Conservation (phyloP, 2,329 filamentous ascomycete genomes). For the Fusarium mexicanum region DNA sequence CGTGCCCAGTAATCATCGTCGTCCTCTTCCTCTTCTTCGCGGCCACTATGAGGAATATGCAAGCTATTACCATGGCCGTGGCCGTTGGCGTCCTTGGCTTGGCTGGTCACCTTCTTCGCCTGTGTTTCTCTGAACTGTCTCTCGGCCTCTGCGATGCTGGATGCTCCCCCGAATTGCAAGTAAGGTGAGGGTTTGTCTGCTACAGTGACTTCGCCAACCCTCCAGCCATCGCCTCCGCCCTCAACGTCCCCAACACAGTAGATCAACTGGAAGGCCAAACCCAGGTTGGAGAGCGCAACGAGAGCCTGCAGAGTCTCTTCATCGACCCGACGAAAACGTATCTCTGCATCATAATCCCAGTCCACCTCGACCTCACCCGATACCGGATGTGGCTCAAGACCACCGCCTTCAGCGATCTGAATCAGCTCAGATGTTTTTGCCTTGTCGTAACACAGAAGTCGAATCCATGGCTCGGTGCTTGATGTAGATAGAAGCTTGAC, state of each 20-base stretch:
- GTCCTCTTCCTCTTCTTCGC: constrained; percentile 68
- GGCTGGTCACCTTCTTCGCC: constrained; percentile 33
- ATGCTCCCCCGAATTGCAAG: constrained; percentile 59
- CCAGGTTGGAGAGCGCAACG: constrained; percentile 68
- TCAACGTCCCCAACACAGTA: constrained; percentile 75
- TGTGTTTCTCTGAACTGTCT: constrained; percentile 57
- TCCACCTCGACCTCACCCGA: constrained; percentile 83
- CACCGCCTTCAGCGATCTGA: constrained; percentile 68
- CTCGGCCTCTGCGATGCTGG: constrained; percentile 69
- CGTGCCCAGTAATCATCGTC: constrained; percentile 84
- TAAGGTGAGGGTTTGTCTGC: constrained; percentile 68
- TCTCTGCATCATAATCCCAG: constrained; percentile 70
- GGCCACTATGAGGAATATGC: constrained; percentile 19
- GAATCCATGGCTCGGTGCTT: constrained; percentile 75
- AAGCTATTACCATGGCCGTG: constrained; percentile 16
- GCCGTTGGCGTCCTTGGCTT: constrained; percentile 22
- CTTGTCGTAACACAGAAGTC: constrained; percentile 75
- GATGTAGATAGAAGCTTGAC: constrained; percentile 71
- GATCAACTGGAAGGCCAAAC: constrained; percentile 71
- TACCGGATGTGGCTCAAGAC: constrained; percentile 81
- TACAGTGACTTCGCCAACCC: constrained; percentile 73
- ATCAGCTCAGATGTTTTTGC: constrained; percentile 65
- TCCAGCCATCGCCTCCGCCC: constrained; percentile 72
- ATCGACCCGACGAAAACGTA: constrained; percentile 75
- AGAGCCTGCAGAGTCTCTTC: constrained; percentile 78